A percentile compares a stretch with the other conserved stretches of the same genome.
Evolutionary conservation across 2,329 filamentous ascomycete genomes (phyloP).

Genomic region (Ophiostoma sp.): DNA sequence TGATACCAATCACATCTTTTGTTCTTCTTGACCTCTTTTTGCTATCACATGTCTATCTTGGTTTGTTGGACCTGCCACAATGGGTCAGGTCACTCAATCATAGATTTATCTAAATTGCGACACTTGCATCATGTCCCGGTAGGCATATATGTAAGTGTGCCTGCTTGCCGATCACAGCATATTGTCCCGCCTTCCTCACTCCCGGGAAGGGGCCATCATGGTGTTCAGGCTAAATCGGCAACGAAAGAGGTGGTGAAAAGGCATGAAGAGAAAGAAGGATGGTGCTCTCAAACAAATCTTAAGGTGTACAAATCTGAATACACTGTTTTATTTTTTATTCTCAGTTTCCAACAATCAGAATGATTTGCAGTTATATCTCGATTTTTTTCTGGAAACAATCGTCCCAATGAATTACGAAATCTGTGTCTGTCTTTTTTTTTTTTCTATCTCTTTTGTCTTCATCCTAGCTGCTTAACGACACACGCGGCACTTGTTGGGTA

Average conservation of each 20-base stretch:
- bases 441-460: no score
- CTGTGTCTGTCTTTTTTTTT: neutral
- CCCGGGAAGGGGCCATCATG: neutral
- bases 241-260: no score
- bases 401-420: no score
- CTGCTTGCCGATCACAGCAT: no score
- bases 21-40: no score
- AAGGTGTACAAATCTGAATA: no score
- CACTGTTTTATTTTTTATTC: no score
- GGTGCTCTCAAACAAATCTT: no score
- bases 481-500: neutral
- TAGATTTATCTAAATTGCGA: neutral
- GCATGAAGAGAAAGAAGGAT: neutral
- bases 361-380: no score
- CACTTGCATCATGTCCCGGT: neutral
- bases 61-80: neutral
- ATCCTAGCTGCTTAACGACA: neutral
- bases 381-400: no score
- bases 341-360: no score
- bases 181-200: no score
- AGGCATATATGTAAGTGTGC: neutral
- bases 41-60: neutral
- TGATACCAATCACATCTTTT: neutral
- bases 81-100: neutral
- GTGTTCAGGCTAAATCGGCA: neutral